These are phyloP conservation scores for Cadophora malorum DNA, from an alignment of 2,329 filamentous ascomycete species.

Conservation along the genomic window DNA sequence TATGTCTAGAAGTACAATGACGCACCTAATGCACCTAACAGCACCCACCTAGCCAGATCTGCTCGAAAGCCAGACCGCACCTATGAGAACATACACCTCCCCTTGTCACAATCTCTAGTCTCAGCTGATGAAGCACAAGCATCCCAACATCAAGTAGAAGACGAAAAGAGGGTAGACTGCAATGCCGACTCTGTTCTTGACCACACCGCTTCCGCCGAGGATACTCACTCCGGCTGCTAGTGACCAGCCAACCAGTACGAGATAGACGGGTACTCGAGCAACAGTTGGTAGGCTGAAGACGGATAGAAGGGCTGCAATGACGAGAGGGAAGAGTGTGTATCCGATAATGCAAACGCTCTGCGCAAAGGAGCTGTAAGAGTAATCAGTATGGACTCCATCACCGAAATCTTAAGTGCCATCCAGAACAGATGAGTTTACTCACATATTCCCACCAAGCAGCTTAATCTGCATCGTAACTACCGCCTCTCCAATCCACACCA, in stretches of 20 bases:
- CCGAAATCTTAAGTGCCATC: neutral
- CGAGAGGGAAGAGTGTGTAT: conserved; percentile 96
- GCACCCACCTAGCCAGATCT: neutral
- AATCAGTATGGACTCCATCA: conserved; percentile 35
- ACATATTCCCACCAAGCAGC: conserved; percentile 96
- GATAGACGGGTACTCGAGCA: conserved; percentile 86
- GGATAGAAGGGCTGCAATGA: conserved; percentile 89
- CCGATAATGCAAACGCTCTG: conserved; percentile 98
- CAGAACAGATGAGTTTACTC: conserved; percentile 50
- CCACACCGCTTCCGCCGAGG: conserved; percentile 90
- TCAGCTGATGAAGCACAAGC: conserved; percentile 82
- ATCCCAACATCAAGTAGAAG: conserved; percentile 92
- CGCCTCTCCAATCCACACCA: conserved; percentile 96
- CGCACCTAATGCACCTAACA: conserved; percentile 13
- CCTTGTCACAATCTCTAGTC: neutral
- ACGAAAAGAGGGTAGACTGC: conserved; percentile 95
- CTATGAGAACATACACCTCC: neutral
- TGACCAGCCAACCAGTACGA: conserved; percentile 89
- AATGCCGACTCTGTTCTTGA: conserved; percentile 91
- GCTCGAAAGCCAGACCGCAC: neutral
- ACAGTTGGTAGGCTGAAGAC: conserved; percentile 81
- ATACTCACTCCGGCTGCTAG: conserved; percentile 96
- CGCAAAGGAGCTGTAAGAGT: conserved; percentile 79
- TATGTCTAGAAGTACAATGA: conserved; percentile 12
- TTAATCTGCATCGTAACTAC: conserved; percentile 99